Evolutionary conservation across 2,329 filamentous ascomycete genomes (phyloP), one percentile per base, ranked within the genome.

Genomic region (Fusarium luffae): DNA sequence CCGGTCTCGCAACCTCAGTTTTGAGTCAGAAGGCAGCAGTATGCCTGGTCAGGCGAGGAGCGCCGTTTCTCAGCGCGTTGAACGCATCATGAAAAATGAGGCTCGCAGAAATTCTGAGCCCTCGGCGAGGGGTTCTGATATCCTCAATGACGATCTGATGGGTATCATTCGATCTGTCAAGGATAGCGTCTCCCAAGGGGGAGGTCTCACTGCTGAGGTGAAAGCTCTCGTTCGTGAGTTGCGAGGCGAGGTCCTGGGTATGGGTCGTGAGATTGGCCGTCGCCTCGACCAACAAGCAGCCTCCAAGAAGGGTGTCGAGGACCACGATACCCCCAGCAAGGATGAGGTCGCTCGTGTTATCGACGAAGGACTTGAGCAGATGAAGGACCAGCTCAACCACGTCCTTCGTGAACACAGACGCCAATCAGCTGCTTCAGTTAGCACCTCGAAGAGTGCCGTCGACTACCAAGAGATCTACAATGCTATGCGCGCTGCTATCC

Each of bases 181-280:
- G 78, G 94, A 97, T 77, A 97, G 94, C 73, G 92, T 98, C 59
- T 86, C 93, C 1, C 93, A 97, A 78, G 90, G 93, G 42, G 95
- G 95, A 61, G 93, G 94, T 7, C 86, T 98, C 54, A 97, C 94
- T 3, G 93, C 93, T 58, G 93, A 97, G 78, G 93, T 97, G 69
- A 98, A 98, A 80, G 90, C 93, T 6, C 85, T 97, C 11, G 92
- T 98, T 11, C 90, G 94, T 25, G 94, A 98, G 75, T 85, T 98
- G 37, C 90, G 95, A 23, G 94, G 94, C 4, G 95, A 98, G 77
- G 94, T 98, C 11, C 85, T 98, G 7, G 94, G 94, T 5, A 98
- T 98, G 94, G 95, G 95, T 6, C 88, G 95, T 59, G 94, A 98
- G 71, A 89, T 98, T 49, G 94, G 92, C 42, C 91, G 93, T 59